Evolutionary conservation across 768 basidiomycete genomes (phyloP), one percentile per base, ranked within the genome.

Genomic region (Lactifluus subvellereus): DNA sequence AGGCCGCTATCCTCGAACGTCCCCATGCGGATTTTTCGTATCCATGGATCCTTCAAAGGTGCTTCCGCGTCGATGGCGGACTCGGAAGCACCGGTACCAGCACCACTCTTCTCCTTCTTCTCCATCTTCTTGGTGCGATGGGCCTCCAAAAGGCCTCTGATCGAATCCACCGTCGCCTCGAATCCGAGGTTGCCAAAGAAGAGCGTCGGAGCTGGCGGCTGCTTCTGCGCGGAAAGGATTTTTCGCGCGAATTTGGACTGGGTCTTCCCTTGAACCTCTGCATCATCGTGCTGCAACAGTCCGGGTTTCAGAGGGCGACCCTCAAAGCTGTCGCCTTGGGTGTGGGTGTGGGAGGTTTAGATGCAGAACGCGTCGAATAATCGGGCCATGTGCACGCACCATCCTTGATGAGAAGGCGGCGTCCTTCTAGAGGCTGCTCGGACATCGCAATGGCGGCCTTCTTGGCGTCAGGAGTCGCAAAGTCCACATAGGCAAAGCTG

Each of bases 401-500:
- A 67, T 93, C 89, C 80, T 99, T 99, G 67, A 99, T 97, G 50
- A 99, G 82, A 13, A 98, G 76, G 61, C 85, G 86, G 66, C 97
- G 81, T 6, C 96, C 96, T 33, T 95, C 82, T 14, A 98, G 77
- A 58, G 83, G 83, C 38, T 84, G 79, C 73, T 99, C 97, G 4
- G 93, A 92, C 48, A 88, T 77, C 4, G 84, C 78, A 65, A 98
- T 89, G 35, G 94, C 96, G 48, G 80, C 76, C 4, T 70, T 71
- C 71, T 96, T 91, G 13, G 83, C 85, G 37, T 94, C 91, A 0
- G 81, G 75, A 1, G 87, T 87, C 3, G 84, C 81, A 72, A 98
- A 97, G 75, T 98, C 96, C 62, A 98, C 89, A 76, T 98, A 98
- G 42, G 97, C 97, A 73, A 94, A 99, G 43, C 96, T 98, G 56